Evolutionary conservation across 192 early-diverging fungal species (phyloP), one percentile per base, ranked within the genome.

Genomic region (Coemansia sp.): DNA sequence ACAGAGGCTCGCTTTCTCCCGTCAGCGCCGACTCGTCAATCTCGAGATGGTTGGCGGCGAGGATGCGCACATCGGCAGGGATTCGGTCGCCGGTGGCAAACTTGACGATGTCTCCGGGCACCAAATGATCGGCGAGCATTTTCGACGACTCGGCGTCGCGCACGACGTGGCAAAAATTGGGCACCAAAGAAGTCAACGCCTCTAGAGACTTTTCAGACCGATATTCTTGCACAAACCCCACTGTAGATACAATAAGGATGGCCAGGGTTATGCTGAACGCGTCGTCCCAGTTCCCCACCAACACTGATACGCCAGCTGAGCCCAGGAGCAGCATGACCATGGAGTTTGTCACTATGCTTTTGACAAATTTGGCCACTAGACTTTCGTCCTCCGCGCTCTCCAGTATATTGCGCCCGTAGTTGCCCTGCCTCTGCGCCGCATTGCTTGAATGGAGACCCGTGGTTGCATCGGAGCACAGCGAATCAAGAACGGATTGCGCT

Each of bases 21-120:
- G 94, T 95, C 36, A 97, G 79, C 29, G 90, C 90, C 42, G 91
- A 89, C 71, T 97, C 93, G 69, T 98, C 95, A 42, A 98, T 81
- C 41, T 94, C 89, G 25, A 95, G 71, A 64, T 92, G 88, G 29
- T 88, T 70, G 4, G 87, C 85, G 57, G 81, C 56, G 19, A 90
- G 62, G 31, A 98, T 71, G 14, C 95, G 83, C 53, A 91, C 76
- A 67, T 98, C 95, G 1, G 95, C 95, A 0, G 95, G 95, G 13
- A 98, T 87, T 21, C 94, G 81, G 72, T 97, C 94, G 22, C 95
- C 95, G 21, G 87, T 88, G 17, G 84, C 59, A 58, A 98, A 89
- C 46, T 79, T 74, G 35, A 95, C 84, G 19, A 98, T 74, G 67
- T 98, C 96, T 43, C 96, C 96, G 30, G 90, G 91, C 22, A 97